Percentiles rank a stretch among this genome's conserved stretches.
These are phyloP conservation scores for Penicillium palitans DNA, from an alignment of 2,329 filamentous ascomycete genomes.

Conservation along the genomic window DNA sequence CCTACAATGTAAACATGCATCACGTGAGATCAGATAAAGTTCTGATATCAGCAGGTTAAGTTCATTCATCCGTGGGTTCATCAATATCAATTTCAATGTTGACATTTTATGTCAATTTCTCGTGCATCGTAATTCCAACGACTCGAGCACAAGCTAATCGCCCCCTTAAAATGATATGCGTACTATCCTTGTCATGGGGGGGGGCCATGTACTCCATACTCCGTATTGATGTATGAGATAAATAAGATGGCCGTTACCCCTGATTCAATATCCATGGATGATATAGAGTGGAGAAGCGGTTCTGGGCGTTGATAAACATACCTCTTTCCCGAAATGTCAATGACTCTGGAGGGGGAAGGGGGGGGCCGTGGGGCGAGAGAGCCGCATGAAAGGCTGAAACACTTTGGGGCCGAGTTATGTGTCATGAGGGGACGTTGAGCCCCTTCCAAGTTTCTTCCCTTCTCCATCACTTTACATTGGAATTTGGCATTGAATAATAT, in stretches of 20 bases:
- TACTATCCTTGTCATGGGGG: neutral
- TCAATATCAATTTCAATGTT: neutral
- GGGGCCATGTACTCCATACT: neutral
- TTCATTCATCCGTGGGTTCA: neutral
- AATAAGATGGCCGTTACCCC: neutral
- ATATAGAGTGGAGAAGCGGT: neutral
- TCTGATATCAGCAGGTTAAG: neutral
- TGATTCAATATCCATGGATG: neutral
- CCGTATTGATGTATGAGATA: neutral
- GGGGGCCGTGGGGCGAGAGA: slow-evolving; percentile 11
- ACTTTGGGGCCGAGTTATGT: slow-evolving; percentile 6
- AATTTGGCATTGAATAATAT: neutral
- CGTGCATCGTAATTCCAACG: too few relatives aligned
- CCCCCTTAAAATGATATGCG: neutral
- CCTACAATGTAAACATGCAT: neutral
- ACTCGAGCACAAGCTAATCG: neutral
- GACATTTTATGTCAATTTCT: neutral
- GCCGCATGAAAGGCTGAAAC: slow-evolving; percentile 27
- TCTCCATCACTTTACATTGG: neutral
- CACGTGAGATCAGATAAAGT: neutral
- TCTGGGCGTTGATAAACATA: neutral
- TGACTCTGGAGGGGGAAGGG: neutral
- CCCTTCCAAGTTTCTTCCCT: neutral
- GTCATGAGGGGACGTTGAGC: slow-evolving; percentile 2
- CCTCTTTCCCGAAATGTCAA: neutral